Conservation (phyloP, 129 eudicot species). For the Cynara cardunculus region DNA sequence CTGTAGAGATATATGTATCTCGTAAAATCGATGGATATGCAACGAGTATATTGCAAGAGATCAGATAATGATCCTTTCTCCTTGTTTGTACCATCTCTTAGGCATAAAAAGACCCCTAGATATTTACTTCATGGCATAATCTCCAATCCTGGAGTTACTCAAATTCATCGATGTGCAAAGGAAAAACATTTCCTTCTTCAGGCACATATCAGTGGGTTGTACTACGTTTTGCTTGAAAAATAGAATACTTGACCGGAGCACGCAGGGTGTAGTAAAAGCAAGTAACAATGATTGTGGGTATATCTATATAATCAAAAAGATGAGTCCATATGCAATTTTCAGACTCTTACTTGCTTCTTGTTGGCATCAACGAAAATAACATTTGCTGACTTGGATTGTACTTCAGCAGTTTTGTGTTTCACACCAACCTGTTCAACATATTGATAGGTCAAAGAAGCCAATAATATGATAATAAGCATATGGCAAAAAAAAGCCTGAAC, state of each 20-base stretch:
- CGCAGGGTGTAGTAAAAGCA: not conserved
- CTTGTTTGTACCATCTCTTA: not conserved
- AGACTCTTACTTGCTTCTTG: conserved; percentile 71
- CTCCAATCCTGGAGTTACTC: not conserved
- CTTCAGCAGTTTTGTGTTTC: conserved; percentile 73
- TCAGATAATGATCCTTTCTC: no score
- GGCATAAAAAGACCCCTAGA: not conserved
- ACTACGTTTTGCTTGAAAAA: not conserved
- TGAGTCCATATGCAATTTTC: not conserved
- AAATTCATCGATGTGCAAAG: not conserved
- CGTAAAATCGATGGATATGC: not conserved
- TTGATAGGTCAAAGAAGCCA: conserved; percentile 8
- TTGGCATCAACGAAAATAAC: conserved; percentile 74
- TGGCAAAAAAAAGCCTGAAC: not conserved
- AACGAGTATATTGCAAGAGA: not conserved
- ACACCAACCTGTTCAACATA: conserved; percentile 81
- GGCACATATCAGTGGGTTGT: not conserved
- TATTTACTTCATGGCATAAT: not conserved
- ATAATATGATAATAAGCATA: not conserved
- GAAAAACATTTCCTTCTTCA: not conserved
- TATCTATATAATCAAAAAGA: not conserved
- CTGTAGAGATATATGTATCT: not conserved
- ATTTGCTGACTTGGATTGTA: conserved; percentile 79
- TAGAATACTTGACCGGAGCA: not conserved
- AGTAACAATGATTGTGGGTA: not conserved